These are phyloP conservation scores for Draba incana DNA, from an alignment of 345 rosid species.

Conservation along the genomic window DNA sequence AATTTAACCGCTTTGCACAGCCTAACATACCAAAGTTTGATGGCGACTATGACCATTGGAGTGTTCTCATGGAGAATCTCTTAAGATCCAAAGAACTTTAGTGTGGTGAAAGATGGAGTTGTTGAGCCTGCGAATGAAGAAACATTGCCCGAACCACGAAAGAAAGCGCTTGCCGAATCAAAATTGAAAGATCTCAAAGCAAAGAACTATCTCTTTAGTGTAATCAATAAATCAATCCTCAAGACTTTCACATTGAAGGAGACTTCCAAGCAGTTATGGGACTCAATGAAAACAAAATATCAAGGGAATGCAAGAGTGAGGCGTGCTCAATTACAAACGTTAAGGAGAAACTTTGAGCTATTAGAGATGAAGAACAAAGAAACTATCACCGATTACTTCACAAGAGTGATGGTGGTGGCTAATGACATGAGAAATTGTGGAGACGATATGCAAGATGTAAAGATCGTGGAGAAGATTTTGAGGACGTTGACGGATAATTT, in stretches of 20 bases:
- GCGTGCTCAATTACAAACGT: neutral
- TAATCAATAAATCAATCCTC: neutral
- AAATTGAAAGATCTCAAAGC: neutral
- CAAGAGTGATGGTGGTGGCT: slow-evolving; percentile 1
- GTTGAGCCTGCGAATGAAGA: neutral
- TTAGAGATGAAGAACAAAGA: slow-evolving; percentile 7
- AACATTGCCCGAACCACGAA: neutral
- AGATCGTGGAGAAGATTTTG: neutral
- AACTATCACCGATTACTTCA: neutral
- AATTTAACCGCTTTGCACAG: neutral
- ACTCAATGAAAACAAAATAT: neutral
- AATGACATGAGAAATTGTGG: slow-evolving; percentile 14
- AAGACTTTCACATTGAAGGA: neutral
- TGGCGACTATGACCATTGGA: slow-evolving; percentile 16
- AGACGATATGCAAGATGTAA: neutral
- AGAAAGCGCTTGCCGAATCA: neutral
- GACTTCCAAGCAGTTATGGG: neutral
- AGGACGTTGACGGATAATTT: neutral
- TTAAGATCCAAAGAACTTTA: neutral
- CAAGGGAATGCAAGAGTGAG: neutral
- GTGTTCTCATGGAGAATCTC: slow-evolving; percentile 17
- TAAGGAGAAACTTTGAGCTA: neutral
- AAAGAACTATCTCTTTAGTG: neutral
- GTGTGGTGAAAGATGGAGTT: neutral
- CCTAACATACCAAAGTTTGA: neutral